Evolutionary conservation across 1,139 yeast genomes (phyloP).

Genomic region (Blastobotrys persicus): DNA sequence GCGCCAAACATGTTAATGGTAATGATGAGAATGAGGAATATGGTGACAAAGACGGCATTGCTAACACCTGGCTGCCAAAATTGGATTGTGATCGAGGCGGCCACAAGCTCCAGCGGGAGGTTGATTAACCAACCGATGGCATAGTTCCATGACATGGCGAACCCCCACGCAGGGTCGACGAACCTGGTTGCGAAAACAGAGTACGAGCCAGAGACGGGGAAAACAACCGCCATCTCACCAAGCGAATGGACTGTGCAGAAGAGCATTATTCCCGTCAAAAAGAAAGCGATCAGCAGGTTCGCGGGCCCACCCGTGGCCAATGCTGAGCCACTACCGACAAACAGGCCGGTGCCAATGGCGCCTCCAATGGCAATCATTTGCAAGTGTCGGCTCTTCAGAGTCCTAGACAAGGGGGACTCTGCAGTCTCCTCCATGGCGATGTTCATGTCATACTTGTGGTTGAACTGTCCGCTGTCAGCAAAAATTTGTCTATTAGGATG

Average conservation of each 20-base stretch:
- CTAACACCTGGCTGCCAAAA: conserved; percentile 59
- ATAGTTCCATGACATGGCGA: conserved; percentile 81
- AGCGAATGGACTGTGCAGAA: conserved; percentile 78
- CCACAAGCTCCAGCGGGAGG: conserved; percentile 71
- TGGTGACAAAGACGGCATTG: conserved; percentile 64
- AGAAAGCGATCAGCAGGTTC: conserved; percentile 68
- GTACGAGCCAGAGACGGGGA: conserved; percentile 79
- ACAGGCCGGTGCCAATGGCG: conserved; percentile 76
- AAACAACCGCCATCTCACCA: conserved; percentile 78
- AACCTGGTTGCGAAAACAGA: conserved; percentile 67
- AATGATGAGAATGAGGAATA: conserved; percentile 59
- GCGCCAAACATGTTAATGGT: conserved; percentile 66
- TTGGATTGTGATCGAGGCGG: conserved; percentile 67
- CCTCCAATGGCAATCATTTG: conserved; percentile 82
- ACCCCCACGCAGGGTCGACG: conserved; percentile 75
- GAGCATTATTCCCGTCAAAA: conserved; percentile 67
- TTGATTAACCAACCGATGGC: conserved; percentile 74
- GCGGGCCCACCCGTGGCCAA: conserved; percentile 77
- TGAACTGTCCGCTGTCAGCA: background rate
- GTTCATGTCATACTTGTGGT: conserved; percentile 23
- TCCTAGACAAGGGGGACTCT: conserved; percentile 41
- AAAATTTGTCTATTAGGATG: background rate
- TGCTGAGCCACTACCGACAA: conserved; percentile 73
- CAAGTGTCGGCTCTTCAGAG: conserved; percentile 49
- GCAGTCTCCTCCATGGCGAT: conserved; percentile 33